Base-by-base conservation (phyloP, 768 basidiomycete genomes). In the Mycena amicta region DNA sequence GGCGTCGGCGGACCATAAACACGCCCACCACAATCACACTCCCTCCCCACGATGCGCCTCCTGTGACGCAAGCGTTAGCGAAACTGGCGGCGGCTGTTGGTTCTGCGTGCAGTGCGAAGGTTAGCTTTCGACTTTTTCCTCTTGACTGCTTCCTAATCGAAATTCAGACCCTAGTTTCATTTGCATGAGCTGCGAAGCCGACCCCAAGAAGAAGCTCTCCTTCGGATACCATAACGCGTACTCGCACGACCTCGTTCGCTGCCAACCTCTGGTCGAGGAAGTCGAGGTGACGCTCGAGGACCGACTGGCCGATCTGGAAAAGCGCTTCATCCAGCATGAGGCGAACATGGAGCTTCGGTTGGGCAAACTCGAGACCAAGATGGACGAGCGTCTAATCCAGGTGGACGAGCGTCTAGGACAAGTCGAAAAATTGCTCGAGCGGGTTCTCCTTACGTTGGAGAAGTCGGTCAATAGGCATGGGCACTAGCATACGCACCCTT, bases 31-130 rank as follows among this genome's bases (percentile, higher is more conserved):
- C 13, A 13, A 16, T 30, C 16, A 26, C 13, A 27, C 49, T 23
- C 27, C 46, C 11, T 56, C 30, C 8, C 30, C 41, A 4, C 37
- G 25, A 18, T 60, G 59, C 28, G 59, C 57, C 8, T 57, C 33
- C 16, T 67, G 66, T 33, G 25, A 61, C 15, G 40, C 16, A 5
- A 27, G 33, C 23, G 53, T 62, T 2, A 55, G 52, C n/a, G 56
- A 60, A n/a, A n/a, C n/a, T n/a, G n/a, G n/a, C n/a, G n/a, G n/a
- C n/a, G 64, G 61, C 1, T 67, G 66, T 29, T 67, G 64, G 64
- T 67, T 54, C 28, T 67, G 66, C 49, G 66, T 67, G 30, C 57
- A 61, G 15, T 66, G 66, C 58, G 56, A 60, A 55, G 61, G 61
- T 62, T 18, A 16, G 57, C 16, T 11, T 27, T 25, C 18, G 30